Evolutionary conservation across 2,329 filamentous ascomycete species (phyloP), one percentile per base, ranked within the genome.

Genomic region (Thelonectria rubi): DNA sequence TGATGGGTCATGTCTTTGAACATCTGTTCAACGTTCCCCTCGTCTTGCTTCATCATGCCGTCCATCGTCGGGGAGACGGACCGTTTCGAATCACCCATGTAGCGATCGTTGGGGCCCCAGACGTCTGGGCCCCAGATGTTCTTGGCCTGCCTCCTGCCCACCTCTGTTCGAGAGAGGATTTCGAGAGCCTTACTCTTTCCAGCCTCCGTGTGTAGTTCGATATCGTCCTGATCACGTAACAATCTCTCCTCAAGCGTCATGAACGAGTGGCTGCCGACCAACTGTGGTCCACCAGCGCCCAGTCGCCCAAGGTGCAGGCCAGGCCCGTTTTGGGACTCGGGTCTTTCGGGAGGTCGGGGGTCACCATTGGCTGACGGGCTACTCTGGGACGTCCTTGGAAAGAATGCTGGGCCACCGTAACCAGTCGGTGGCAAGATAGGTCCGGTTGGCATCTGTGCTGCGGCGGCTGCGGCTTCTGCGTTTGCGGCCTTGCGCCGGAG

Each of bases 401-500:
- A 76, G 48, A 72, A 72, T 17, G 67, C 48, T 7, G 69, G 61
- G 10, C 69, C 66, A 14, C 69, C 72, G 58, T 71, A 77, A 45
- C 58, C 55, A 7, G 63, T 64, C 34, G 69, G 66, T 37, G 70
- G 69, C 48, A 66, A 24, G 39, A 72, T 42, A 7, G 69, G 43
- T 5, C 66, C 66, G 5, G 65, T 32, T 9, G 65, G 37, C 26
- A 60, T 49, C 9, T 71, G 67, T n/a, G 69, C 65, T 11, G 73
- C 79, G 0, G 78, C 78, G 0, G 81, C 80, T 0, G 82, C 82
- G 0, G 82, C 82, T 58, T 86, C 84, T 2, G 84, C 84, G 53
- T 85, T 85, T 50, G 87, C 80, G 4, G 88, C 88, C 75, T 94
- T 94, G 24, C 91, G 88, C 65, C 92, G 91, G 6, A 89, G 77